phyloP scores from a whole-genome alignment of 75 land plant genomes.

The Azolla pinnata region DNA sequence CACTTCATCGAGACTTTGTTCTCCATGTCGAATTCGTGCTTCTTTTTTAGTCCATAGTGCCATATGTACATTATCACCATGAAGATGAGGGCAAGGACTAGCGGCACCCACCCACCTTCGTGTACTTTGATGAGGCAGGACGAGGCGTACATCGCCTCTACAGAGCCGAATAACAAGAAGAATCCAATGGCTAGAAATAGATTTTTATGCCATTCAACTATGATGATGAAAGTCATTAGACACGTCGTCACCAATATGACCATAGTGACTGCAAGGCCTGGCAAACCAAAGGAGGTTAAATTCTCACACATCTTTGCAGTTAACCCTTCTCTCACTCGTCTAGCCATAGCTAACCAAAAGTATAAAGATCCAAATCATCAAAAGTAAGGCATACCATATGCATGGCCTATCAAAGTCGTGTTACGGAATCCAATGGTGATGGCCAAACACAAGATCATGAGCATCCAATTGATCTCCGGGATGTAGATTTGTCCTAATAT shows the following conservation, averaged over 20 bases:
- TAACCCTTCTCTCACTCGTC: background rate
- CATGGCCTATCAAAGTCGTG: conserved; percentile 50
- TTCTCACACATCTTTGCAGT: too few relatives aligned
- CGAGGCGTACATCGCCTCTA: conserved; percentile 51
- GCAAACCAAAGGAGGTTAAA: background rate
- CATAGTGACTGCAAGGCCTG: conserved; percentile 76
- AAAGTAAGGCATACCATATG: conserved; percentile 49
- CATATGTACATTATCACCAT: conserved; percentile 52
- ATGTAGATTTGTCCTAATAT: conserved; percentile 67
- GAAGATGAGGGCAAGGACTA: conserved; percentile 37
- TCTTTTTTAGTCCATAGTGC: conserved; percentile 45
- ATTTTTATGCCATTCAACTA: conserved; percentile 62
- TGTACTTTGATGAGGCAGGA: conserved; percentile 63
- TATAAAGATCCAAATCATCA: background rate
- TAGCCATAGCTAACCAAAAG: background rate
- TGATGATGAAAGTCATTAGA: conserved; percentile 51
- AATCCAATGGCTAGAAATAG: conserved; percentile 25
- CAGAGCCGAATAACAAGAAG: conserved; percentile 29
- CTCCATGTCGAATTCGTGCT: conserved; percentile 41
- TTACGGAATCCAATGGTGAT: conserved; percentile 39
- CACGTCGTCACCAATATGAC: conserved; percentile 58
- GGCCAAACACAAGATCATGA: conserved; percentile 46
- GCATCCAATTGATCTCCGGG: conserved; percentile 58
- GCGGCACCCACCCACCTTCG: conserved; percentile 68
- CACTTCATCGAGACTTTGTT: conserved; percentile 57